Evolutionary conservation across 305 asterid species (phyloP), one percentile per base, ranked within the genome.

Genomic region (Solanum aculeatissimum): DNA sequence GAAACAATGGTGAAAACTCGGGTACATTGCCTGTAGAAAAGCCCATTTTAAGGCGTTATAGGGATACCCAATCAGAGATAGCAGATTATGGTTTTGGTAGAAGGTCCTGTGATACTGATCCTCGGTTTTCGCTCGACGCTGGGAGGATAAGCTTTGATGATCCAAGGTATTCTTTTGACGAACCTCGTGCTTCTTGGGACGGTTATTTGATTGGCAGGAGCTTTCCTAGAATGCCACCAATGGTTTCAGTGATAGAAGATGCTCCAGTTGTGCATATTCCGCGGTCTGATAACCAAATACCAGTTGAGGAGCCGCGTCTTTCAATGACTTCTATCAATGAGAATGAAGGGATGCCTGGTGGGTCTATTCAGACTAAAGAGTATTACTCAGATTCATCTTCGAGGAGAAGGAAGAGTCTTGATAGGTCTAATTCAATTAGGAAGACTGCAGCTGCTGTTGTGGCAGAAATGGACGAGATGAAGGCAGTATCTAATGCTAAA

Each of bases 101-200:
- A 81, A 90, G 99, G 57, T 97, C 99, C 13, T 92, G 98, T 80
- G 99, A 97, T 86, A 92, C 88, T 5, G 99, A 97, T 88, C 98
- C 99, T 0, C 86, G 98, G 81, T 94, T 95, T 60, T 97, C 99
- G 2, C 98, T 97, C 14, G 99, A 97, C 85, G 97, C 95, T 9
- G 95, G 91, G 2, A 87, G 99, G 84, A 93, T 97, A 80, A 93
- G 98, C 89, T 92, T 93, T 25, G 98, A 97, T 72, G 98, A 92
- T 91, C 92, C 97, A 1, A 85, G 99, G 80, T 95, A 94, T 55
- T 97, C 99, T 11, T 91, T 95, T 12, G 99, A 97, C 5, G 98
- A 97, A 91, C 98, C 98, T 66, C 91, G 98, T n/a, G 99, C 99
- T 71, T 95, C 98, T 4, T 97, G 98, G 98, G 98, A 97, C 71